Conservation (phyloP, 495 filamentous ascomycete species). For the Xanthoparmelia taractica region DNA sequence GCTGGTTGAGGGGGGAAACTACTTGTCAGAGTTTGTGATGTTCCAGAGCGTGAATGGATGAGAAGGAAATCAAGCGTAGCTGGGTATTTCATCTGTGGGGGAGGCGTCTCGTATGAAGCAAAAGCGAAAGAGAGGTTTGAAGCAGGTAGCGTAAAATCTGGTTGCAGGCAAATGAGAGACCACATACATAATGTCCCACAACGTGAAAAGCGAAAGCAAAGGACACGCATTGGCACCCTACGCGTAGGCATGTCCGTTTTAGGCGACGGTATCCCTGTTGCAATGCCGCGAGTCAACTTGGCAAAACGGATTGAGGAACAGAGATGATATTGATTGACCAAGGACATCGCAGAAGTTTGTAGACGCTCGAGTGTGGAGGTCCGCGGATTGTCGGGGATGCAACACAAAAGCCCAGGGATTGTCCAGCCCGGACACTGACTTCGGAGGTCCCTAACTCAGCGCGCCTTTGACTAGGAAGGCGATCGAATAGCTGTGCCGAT, state of each 20-base stretch:
- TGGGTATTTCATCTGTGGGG: not conserved
- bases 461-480: not conserved
- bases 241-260: not conserved
- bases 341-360: not conserved
- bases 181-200: slow-evolving; percentile 3
- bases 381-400: not conserved
- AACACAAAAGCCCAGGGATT: too few relatives aligned
- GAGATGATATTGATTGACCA: not conserved
- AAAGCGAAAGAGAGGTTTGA: not conserved
- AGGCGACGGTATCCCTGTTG: not conserved
- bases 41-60: not conserved
- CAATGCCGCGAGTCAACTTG: not conserved
- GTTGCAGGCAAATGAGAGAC: not conserved
- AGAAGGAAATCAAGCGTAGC: not conserved
- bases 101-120: not conserved
- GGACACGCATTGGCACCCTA: not conserved
- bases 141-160: not conserved
- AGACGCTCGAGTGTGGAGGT: not conserved
- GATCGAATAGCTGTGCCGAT: too few relatives aligned
- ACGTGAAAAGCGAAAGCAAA: slow-evolving; percentile 1
- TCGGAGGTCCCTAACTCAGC: not conserved
- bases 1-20: not conserved
- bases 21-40: not conserved
- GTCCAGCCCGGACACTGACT: too few relatives aligned
- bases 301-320: not conserved